A percentile compares a stretch with the other conserved stretches of the same genome.
Conservation (phyloP, 2,329 filamentous ascomycete genomes). For the Colletotrichum ledebouriae region DNA sequence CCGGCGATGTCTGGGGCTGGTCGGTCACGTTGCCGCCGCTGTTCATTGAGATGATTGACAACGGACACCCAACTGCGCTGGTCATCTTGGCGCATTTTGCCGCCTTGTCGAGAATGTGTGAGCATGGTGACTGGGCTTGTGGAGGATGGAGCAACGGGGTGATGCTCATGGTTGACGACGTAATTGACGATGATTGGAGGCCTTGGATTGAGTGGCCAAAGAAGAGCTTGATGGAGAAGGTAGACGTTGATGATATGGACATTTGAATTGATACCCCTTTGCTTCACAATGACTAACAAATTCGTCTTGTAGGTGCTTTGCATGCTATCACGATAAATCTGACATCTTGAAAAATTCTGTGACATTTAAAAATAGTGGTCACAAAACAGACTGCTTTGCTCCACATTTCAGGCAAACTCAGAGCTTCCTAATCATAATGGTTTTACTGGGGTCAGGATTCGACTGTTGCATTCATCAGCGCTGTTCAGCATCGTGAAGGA, state of each 20-base stretch:
- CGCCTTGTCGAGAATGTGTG: constrained; percentile 29
- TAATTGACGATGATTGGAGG: constrained; percentile 34
- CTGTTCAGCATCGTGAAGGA: not conserved
- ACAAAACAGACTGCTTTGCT: not conserved
- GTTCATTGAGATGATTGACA: constrained; percentile 43
- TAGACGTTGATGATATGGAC: constrained; percentile 43
- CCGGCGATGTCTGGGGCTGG: constrained; percentile 41
- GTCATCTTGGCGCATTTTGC: constrained; percentile 44
- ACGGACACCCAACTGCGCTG: constrained; percentile 40
- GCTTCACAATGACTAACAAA: not conserved
- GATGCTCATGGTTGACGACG: constrained; percentile 38
- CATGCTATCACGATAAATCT: not conserved
- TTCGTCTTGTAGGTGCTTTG: not conserved
- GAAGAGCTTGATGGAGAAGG: constrained; percentile 37
- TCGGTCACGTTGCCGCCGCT: constrained; percentile 34
- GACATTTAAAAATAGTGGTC: not conserved
- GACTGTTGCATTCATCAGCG: constrained; percentile 15
- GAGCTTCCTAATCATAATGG: constrained; percentile 35
- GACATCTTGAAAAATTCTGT: not conserved
- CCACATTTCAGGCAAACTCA: not conserved
- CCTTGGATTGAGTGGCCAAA: constrained; percentile 43
- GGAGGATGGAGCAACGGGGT: constrained; percentile 41
- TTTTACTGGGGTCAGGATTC: constrained; percentile 27
- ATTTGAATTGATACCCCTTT: constrained; percentile 25
- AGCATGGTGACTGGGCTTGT: constrained; percentile 34